Evolutionary conservation across 371 early-diverging fungal species (phyloP), one percentile per base, ranked within the genome.

Genomic region (Furculomyces boomerangus): DNA sequence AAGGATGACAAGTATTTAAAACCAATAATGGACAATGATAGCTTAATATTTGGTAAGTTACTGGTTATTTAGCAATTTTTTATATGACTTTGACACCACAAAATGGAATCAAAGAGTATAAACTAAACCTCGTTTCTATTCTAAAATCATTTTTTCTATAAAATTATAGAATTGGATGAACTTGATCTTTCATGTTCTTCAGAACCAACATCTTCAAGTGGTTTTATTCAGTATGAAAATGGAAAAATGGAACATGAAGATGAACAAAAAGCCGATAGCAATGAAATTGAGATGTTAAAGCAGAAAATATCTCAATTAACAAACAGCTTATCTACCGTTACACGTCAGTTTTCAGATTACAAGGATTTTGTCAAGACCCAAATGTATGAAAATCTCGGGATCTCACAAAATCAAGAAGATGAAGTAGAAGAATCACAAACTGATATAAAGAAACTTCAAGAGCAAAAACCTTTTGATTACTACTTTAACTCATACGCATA

Each of bases 401-500:
- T 8, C 68, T 67, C 32, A 64, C 61, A 28, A 30, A 16, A 41
- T 24, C 40, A 41, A 5, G 41, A 14, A 50, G 18, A 5, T 24
- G 29, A 25, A 3, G n/a, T 32, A 10, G 25, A 13, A 2, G 7
- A 14, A 3, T 30, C 13, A 40, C 48, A 27, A 3, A 25, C 22
- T 2, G 30, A 39, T 25, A 43, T 20, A 0, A 49, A 44, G 8
- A 29, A 39, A 39, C 47, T 16, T 14, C 28, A 18, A 41, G 18
- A 2, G 16, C 18, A 26, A 27, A 40, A n/a, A 27, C 50, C 50
- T 10, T 22, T 30, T 8, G 18, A 22, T 20, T 54, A 30, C 24
- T 52, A 93, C 79, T 93, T 91, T 71, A 86, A 86, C 63, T 89
- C 89, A 20, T 93, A 93, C 71, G 90, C 92, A 26, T 83, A 84